Evolutionary conservation across 768 basidiomycete species (phyloP).

Genomic region (Collybia sp.): DNA sequence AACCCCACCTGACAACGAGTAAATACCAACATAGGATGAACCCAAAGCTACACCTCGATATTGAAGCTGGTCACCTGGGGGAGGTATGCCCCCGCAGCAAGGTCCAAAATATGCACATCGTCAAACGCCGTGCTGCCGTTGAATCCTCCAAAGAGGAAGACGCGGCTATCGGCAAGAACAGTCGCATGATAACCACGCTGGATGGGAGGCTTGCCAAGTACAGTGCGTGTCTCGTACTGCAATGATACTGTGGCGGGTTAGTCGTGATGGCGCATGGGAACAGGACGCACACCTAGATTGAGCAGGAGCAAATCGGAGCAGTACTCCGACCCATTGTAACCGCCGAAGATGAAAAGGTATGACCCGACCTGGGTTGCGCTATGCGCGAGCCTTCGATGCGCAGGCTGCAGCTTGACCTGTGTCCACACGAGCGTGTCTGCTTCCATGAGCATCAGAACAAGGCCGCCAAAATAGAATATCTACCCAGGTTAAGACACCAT

Average conservation of each 20-base stretch:
- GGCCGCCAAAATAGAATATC: conserved; percentile 17
- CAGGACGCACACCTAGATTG: conserved; percentile 64
- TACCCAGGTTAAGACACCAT: conserved; percentile 84
- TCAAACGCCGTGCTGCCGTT: conserved; percentile 82
- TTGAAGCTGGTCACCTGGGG: conserved; percentile 83
- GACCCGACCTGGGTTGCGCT: conserved; percentile 89
- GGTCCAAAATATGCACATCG: conserved; percentile 81
- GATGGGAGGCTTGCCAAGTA: conserved; percentile 65
- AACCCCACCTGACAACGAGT: not conserved
- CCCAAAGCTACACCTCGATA: conserved; percentile 32
- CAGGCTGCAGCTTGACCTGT: conserved; percentile 34
- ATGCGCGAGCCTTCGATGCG: conserved; percentile 71
- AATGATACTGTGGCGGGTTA: conserved; percentile 57
- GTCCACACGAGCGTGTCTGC: conserved; percentile 43
- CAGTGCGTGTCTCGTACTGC: conserved; percentile 71
- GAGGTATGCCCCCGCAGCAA: conserved; percentile 83
- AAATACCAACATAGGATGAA: not conserved
- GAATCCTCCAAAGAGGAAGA: conserved; percentile 87
- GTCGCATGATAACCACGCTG: conserved; percentile 84
- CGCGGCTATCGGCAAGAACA: conserved; percentile 74
- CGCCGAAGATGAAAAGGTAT: conserved; percentile 85
- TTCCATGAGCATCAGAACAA: not conserved
- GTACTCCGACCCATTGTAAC: conserved; percentile 80
- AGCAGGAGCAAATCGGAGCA: conserved; percentile 72
- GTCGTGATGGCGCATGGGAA: not conserved